These are phyloP conservation scores for Chaetomium sp. DNA, from an alignment of 2,329 filamentous ascomycete species.

Conservation along the genomic window DNA sequence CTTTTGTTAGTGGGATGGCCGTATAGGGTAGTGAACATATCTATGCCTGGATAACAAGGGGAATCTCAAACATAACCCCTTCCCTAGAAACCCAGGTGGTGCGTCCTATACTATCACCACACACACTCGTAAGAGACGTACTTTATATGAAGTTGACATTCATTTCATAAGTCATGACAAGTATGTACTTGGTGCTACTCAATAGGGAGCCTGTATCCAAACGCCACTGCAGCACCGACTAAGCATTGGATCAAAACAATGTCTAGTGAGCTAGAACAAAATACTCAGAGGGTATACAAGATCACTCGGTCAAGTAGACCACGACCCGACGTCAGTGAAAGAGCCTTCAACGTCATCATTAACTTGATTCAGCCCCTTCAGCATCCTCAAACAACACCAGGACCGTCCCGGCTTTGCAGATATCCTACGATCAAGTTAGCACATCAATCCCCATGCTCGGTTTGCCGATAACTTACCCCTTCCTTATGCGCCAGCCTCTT, in stretches of 20 bases:
- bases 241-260: background rate
- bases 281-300: slow-evolving; percentile 5
- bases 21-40: no score
- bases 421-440: slow-evolving; percentile 55
- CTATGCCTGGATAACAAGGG: no score
- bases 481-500: slow-evolving; percentile 73
- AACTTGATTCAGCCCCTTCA: background rate
- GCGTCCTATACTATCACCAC: no score
- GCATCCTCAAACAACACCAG: slow-evolving; percentile 71
- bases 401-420: slow-evolving; percentile 75
- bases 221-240: slow-evolving; percentile 5
- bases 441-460: no score
- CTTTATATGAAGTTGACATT: background rate
- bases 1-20: no score
- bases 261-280: no score
- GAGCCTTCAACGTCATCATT: background rate
- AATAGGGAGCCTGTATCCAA: slow-evolving; percentile 1
- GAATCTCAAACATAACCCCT: no score
- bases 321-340: background rate
- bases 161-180: slow-evolving; percentile 4
- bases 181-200: background rate
- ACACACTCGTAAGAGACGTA: no score
- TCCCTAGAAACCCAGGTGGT: no score
- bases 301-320: background rate
- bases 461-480: slow-evolving; percentile 58